A percentile compares a stretch with the other conserved stretches of the same genome.
These are phyloP conservation scores for Clavispora carvajalis DNA, from an alignment of 805 yeast genomes.

Conservation along the genomic window DNA sequence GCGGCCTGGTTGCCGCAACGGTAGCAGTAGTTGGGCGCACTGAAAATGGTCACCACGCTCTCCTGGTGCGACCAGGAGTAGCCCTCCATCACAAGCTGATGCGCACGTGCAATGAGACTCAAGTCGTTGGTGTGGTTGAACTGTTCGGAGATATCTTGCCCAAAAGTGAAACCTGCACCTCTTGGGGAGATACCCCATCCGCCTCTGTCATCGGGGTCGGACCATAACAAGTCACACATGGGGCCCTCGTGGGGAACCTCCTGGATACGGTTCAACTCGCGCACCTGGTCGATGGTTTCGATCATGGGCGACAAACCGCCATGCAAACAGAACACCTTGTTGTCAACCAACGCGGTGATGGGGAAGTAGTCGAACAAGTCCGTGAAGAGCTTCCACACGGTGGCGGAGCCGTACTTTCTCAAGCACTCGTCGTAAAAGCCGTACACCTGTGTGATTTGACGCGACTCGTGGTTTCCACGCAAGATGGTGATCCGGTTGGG, in stretches of 20 bases:
- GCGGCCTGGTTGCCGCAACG: constrained; percentile 98
- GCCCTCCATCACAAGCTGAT: constrained; percentile 97
- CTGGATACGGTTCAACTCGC: constrained; percentile 85
- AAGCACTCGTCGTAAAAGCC: constrained; percentile 95
- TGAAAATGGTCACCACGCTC: constrained; percentile 86
- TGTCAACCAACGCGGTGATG: constrained; percentile 87
- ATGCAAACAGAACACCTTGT: constrained; percentile 85
- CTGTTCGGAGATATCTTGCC: constrained; percentile 90
- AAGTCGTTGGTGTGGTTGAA: constrained; percentile 88
- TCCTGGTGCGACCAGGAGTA: constrained; percentile 93
- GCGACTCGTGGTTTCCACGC: constrained; percentile 92
- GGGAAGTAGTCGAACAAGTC: constrained; percentile 92
- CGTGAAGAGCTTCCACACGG: constrained; percentile 89
- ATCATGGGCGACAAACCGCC: constrained; percentile 95
- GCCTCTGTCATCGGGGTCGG: constrained; percentile 96
- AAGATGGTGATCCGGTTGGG: constrained; percentile 88
- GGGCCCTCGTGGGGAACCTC: constrained; percentile 98
- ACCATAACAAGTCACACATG: constrained; percentile 95
- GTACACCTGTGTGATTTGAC: constrained; percentile 94
- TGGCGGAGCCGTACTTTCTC: constrained; percentile 87
- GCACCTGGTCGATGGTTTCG: constrained; percentile 86
- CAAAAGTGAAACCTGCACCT: constrained; percentile 98
- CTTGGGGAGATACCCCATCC: constrained; percentile 98
- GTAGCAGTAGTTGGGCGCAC: constrained; percentile 95
- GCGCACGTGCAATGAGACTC: constrained; percentile 86